Base-by-base conservation (phyloP, 2,329 filamentous ascomycete species). In the Alternaria sp. region DNA sequence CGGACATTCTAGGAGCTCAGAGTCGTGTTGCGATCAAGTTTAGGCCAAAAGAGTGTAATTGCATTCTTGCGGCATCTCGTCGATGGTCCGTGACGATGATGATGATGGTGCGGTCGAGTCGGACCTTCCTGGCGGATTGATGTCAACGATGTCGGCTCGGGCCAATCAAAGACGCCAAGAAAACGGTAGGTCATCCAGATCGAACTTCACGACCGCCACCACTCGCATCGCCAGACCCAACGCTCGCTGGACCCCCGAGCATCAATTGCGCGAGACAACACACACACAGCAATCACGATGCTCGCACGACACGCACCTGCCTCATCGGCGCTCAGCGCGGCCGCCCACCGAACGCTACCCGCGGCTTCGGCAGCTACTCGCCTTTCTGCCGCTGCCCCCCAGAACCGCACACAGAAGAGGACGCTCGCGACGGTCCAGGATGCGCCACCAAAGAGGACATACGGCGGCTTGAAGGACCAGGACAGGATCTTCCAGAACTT, bases 401-500 rank as follows among this genome's bases (percentile, higher is more conserved):
- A 73, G 49, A 76, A 73, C 55, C 73, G 69, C 59, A 83, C 85
- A 72, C 87, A 89, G 79, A 82, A 82, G 77, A 90, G 95, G 80
- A 87, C 87, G 72, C 91, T 97, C 83, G 80, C 86, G 77, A 80
- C 86, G n/a, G 83, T 86, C 30, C 81, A 84, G 66, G 84, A 86
- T 74, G 78, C 79, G 13, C 78, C 82, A 17, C 82, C 87, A 55
- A 90, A 91, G 81, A 83, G 85, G 76, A 87, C 88, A 70, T 92
- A 96, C 82, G 93, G 96, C 76, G 93, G 93, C 62, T 87, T 99
- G 74, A 92, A 89, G 84, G 96, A 99, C 81, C 93, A 98, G 85
- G 96, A 99, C 84, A 90, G 96, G 76, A 99, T 99, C 83, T 99
- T 99, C 85, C 94, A 97, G 85, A 99, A 99, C 84, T 87, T 99